Evolutionary conservation across 179 eudicot species (phyloP).

Genomic region (Silene coronaria): DNA sequence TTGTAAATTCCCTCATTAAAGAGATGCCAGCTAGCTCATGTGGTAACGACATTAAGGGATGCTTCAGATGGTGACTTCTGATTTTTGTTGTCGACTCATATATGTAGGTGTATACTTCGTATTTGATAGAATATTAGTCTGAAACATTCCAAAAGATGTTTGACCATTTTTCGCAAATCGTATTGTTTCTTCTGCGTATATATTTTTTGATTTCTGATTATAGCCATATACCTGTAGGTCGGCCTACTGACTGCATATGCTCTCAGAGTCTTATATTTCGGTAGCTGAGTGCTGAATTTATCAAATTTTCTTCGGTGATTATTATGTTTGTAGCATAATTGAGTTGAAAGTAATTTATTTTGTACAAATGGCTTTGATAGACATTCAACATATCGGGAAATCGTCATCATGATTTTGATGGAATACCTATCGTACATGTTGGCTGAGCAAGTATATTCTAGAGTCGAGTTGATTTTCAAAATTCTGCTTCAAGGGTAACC

Average conservation of each 20-base stretch:
- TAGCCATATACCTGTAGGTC: conserved; percentile 34
- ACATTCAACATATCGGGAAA: conserved; percentile 90
- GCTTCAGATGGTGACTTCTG: no score
- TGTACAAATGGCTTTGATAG: conserved; percentile 27
- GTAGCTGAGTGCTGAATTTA: conserved; percentile 42
- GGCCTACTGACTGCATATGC: conserved; percentile 79
- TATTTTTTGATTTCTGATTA: neutral
- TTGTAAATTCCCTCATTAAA: neutral
- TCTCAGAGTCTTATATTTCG: conserved; percentile 69
- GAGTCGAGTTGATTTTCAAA: neutral
- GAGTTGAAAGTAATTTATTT: neutral
- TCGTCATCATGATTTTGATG: conserved; percentile 77
- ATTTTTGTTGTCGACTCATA: no score
- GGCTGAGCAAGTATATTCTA: conserved; percentile 57
- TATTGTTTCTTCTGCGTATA: neutral
- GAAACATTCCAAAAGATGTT: neutral
- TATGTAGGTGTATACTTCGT: no score
- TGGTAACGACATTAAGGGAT: no score
- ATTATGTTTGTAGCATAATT: neutral
- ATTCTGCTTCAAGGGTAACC: neutral
- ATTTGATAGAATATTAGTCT: neutral
- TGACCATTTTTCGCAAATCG: neutral
- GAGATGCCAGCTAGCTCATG: no score
- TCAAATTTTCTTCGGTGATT: neutral
- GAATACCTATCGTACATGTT: conserved; percentile 85